phyloP scores from a whole-genome alignment of 1,139 yeast species.

The Insectozyma bohioensis region DNA sequence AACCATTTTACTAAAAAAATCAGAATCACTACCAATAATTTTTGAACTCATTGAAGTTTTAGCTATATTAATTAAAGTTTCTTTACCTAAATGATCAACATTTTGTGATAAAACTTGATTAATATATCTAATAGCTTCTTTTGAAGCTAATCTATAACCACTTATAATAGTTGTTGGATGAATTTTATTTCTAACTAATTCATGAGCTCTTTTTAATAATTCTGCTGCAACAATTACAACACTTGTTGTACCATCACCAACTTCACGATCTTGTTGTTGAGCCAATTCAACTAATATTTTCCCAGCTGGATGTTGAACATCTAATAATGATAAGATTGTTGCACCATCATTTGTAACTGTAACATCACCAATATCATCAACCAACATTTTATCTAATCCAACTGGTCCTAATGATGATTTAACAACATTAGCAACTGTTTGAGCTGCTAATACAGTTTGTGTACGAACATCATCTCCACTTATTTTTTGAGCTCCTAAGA shows the following conservation, averaged over 20 bases:
- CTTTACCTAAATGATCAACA: constrained; percentile 82
- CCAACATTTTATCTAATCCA: constrained; percentile 97
- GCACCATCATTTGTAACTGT: constrained; percentile 99
- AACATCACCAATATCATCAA: constrained; percentile 98
- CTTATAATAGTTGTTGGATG: constrained; percentile 98
- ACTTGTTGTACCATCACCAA: constrained; percentile 98
- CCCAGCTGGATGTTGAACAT: constrained; percentile 99
- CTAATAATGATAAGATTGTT: constrained; percentile 83
- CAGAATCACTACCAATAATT: constrained; percentile 94
- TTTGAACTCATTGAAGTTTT: constrained; percentile 97
- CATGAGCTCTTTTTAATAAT: constrained; percentile 88
- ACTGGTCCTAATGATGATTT: constrained; percentile 98
- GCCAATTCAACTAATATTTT: constrained; percentile 95
- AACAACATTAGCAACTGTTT: constrained; percentile 95
- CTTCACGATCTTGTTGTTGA: constrained; percentile 98
- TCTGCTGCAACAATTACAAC: constrained; percentile 96
- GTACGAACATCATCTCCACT: constrained; percentile 96
- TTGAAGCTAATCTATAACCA: constrained; percentile 90
- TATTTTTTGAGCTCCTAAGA: constrained; percentile 93
- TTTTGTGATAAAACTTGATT: constrained; percentile 80
- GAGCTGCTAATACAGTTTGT: constrained; percentile 94
- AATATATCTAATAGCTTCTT: constrained; percentile 89
- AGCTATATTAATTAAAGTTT: constrained; percentile 81
- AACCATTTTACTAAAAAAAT: constrained; percentile 84
- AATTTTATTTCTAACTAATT: constrained; percentile 85